Percentiles rank a stretch among this genome's conserved stretches.
Conservation (phyloP, 768 basidiomycete genomes). For the Kwoniella pini region DNA sequence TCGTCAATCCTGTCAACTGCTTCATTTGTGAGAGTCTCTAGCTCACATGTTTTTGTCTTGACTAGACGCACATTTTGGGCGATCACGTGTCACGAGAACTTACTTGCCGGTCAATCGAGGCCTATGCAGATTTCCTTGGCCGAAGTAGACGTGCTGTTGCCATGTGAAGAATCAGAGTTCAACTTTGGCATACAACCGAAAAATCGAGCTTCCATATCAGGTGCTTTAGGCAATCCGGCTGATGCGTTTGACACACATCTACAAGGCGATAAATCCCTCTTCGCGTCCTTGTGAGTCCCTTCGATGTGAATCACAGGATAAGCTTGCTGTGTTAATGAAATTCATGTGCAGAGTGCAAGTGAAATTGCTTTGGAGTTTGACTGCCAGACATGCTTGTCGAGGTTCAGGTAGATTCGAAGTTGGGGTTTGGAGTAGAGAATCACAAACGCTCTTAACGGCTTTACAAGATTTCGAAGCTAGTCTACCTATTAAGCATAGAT, state of each 20-base stretch:
- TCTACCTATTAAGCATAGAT: slow-evolving; percentile 19
- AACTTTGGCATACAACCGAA: slow-evolving; percentile 20
- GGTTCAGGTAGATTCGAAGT: slow-evolving; percentile 6
- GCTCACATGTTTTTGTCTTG: no score
- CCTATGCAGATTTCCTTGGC: slow-evolving; percentile 21
- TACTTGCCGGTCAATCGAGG: slow-evolving; percentile 18
- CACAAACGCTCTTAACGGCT: slow-evolving; percentile 17
- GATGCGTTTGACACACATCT: neutral
- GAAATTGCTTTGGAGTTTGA: slow-evolving; percentile 24
- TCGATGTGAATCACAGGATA: no score
- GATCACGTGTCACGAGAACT: slow-evolving; percentile 25
- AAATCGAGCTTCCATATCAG: slow-evolving; percentile 17
- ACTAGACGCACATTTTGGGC: slow-evolving; percentile 28
- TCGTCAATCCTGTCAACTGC: no score
- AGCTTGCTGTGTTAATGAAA: no score
- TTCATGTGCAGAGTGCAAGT: slow-evolving; percentile 27
- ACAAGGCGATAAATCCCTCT: slow-evolving; percentile 18
- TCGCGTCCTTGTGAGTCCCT: slow-evolving; percentile 23
- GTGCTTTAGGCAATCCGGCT: slow-evolving; percentile 2
- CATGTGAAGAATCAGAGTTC: slow-evolving; percentile 28
- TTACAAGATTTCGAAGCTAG: slow-evolving; percentile 20
- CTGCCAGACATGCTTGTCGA: slow-evolving; percentile 23
- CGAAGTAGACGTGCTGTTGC: slow-evolving; percentile 23
- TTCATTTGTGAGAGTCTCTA: no score
- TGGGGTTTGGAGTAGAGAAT: slow-evolving; percentile 3